Base-by-base conservation (phyloP, 805 yeast species). In the Ogataea angusta region DNA sequence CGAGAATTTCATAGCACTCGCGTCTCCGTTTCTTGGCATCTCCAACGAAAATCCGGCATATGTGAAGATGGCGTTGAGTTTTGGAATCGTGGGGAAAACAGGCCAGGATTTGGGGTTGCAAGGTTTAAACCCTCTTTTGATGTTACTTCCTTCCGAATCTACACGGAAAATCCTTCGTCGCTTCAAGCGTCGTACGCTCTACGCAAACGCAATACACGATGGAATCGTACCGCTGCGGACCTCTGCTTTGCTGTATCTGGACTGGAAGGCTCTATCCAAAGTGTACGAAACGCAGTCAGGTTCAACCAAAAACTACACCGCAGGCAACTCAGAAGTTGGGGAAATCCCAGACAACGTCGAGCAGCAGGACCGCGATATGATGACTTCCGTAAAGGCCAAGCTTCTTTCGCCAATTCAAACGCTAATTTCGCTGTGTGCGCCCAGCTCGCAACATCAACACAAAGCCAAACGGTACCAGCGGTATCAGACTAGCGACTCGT, bases 191-290 rank as follows among this genome's bases (percentile, higher is more conserved):
- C 70, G 97, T 47, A 88, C 96, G 0, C 67, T 85, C 0, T 93
- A 93, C 61, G 96, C 98, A 0, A 93, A 93, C 63, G 82, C 85
- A 0, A 70, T 86, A 14, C 82, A 93, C 61, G 99, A 93, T 64
- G 99, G 99, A 2, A 89, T 93, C 38, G 99, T 93, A 2, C 98
- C 99, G 0, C 67, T 93, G 51, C 68, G 98, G 37, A 93, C 99
- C 0, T 80, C 96, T 0, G 88, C 97, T 0, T 65, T 91, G 38
- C 62, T 91, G 19, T 91, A 83, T 54, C 62, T 93, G 10, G 98
- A 93, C 60, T 89, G 95, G 85, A 74, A 75, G 43, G 95, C 88
- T 3, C 65, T 84, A 13, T 67, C 74, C 3, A 70, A 72, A 34
- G 82, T 82, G 28, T 60, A 60, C 43, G 54, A 57, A 17, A 42